These are phyloP conservation scores for Neopestalotiopsis clavispora DNA, from an alignment of 2,329 filamentous ascomycete genomes.

Conservation along the genomic window DNA sequence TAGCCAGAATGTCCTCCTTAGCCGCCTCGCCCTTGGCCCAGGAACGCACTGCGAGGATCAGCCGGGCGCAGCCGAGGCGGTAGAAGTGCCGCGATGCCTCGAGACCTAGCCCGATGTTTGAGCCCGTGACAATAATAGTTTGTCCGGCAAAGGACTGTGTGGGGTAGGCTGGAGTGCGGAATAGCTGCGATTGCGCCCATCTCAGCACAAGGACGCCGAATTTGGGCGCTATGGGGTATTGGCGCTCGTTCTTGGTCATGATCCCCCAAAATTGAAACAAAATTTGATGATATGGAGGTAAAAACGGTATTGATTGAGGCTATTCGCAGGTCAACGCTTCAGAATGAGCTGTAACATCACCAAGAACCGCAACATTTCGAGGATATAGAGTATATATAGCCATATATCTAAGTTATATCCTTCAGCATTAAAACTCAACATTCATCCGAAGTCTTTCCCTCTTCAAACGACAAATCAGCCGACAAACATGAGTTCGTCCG, in stretches of 20 bases:
- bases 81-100: conserved; percentile 38
- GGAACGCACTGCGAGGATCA: conserved; percentile 42
- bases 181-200: conserved; percentile 14
- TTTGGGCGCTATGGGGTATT: not conserved
- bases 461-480: too few species aligned
- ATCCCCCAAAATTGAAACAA: not conserved
- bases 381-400: too few species aligned
- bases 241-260: not conserved
- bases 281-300: not conserved
- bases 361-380: too few species aligned
- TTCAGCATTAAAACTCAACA: too few species aligned
- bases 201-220: not conserved
- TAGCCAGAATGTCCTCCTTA: conserved; percentile 39
- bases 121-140: conserved; percentile 39
- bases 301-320: not conserved
- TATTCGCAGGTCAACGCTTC: not conserved
- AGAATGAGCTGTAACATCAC: too few species aligned
- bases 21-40: conserved; percentile 41
- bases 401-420: too few species aligned
- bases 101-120: conserved; percentile 39
- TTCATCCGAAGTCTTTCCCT: too few species aligned
- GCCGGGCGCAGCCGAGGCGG: conserved; percentile 20
- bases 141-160: conserved; percentile 31
- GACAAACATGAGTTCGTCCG: too few species aligned
- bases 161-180: conserved; percentile 26